Evolutionary conservation across 257 asterid genomes (phyloP), one percentile per base, ranked within the genome.

Genomic region (Plantago major): DNA sequence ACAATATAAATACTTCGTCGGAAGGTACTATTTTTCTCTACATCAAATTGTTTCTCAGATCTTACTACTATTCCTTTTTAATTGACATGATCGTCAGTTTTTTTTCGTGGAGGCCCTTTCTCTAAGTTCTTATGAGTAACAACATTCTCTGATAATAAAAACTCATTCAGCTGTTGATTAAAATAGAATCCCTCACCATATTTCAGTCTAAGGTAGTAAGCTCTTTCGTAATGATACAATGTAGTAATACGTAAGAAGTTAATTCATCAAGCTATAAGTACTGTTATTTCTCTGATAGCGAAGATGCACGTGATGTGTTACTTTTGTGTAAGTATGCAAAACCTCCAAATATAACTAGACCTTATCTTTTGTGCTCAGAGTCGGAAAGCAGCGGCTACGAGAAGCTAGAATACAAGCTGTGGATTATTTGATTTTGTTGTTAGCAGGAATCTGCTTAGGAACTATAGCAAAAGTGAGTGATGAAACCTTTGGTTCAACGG

Each of bases 361-460:
- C 40, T 33, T 33, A 33, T 2, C 46, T 6, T 22, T 56, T 65
- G 8, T 63, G 64, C 28, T 67, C 81, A 93, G 99, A 70, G 64
- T 87, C 18, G 83, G 84, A 28, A 93, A 85, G 83, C 99, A 93
- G 70, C 71, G 99, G 59, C 58, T 93, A 45, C 76, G 97, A 57
- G 99, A 93, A 75, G 94, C 95, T 45, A 78, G 94, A 69, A 67
- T 76, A 62, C 95, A 84, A 69, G 92, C 83, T 1, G 89, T 93
- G 54, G 99, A 93, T 70, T 87, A 77, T 76, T 72, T 93, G 75
- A 89, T 93, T 67, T 74, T 93, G 63, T 74, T 89, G 40, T 67
- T 89, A 48, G 99, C 99, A 7, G 99, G 99, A 66, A 66, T 85
- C 60, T 93, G 97, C 78, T 78, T 93, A 70, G 99, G 99, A 64